Base-by-base conservation (phyloP, 805 yeast species). In the Pichia scutulata region DNA sequence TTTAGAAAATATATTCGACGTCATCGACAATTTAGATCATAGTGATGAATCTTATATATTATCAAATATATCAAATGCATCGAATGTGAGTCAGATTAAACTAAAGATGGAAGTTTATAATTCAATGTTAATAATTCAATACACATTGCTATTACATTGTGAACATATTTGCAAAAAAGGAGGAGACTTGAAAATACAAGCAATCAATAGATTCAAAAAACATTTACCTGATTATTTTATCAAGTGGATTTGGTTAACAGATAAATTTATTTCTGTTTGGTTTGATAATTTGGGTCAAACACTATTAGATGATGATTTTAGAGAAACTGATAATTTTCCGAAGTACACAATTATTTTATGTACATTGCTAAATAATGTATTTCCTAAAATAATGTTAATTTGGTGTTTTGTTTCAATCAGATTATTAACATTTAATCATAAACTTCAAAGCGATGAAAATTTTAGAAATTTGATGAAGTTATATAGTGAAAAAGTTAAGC, bases 131-230 rank as follows among this genome's bases (percentile, higher is more conserved):
- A 49, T 51, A 9, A 42, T 59, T 36, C 46, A 58, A 16, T 57
- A 57, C 41, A 51, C 50, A 36, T 40, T 57, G 10, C 33, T 58
- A 39, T 19, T 59, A 21, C 60, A 59, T 45, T 48, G 48, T 44
- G 61, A 59, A 39, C 37, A 33, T 33, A 39, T 21, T 25, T 46
- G 19, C 40, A 33, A 4, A 21, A 44, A 23, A 23, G 39, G 39
- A 10, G 19, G 4, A 7, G 42, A 40, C 8, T 16, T 19, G 6
- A 22, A 39, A 7, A 21, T 2, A 1, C 16, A 24, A 26, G 50
- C 42, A n/a, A 28, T 19, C 18, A 4, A 21, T 8, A 46, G 47
- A 21, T 50, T 46, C 18, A 23, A 25, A 13, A 19, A 36, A 6
- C 14, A 42, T 5, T 43, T 50, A n/a, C 47, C 41, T 7, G n/a